Base-by-base conservation (phyloP, 116 monocot species). In the Posidonia oceanica region DNA sequence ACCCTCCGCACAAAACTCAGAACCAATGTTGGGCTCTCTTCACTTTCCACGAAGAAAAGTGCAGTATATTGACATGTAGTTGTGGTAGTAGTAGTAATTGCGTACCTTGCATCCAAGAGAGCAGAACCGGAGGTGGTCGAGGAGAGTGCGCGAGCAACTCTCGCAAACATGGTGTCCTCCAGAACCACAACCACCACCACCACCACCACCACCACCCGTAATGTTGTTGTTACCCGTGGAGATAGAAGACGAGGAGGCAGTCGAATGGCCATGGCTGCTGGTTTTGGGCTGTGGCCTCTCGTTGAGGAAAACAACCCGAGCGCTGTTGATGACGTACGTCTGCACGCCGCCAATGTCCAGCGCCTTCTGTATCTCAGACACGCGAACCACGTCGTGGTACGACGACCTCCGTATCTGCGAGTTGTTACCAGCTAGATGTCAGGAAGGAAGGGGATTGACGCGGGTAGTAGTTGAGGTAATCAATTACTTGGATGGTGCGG, bases 321-420 rank as follows among this genome's bases (percentile, higher is more conserved):
- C 94, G 84, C 94, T 94, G 86, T 94, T 94, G 82, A 94, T 94
- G 41, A 94, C 91, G 77, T 94, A 94, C 6, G 91, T 94, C 82
- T 94, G 94, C 54, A 94, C 91, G n/a, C 88, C 91, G 77, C 74
- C 65, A 55, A 88, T 84, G 71, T 94, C 94, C 61, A 94, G 79
- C 42, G 75, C 78, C 74, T 69, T 83, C 79, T 94, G 86, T 77
- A 94, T 74, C 86, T 94, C 94, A 62, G 86, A 39, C 61, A 84
- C 94, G 42, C 91, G 69, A 53, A 94, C 94, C 71, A 94, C 94
- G 72, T 94, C 94, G 74, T 94, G 94, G 82, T 94, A 94, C 52
- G 91, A 88, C 44, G 94, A 94, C 58, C 94, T 29, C 75, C 94
- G 71, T 75, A 95, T 95, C 94, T 94, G 69, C 36, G 18, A 40